Percentiles rank a stretch among this genome's conserved stretches.
Evolutionary conservation across 108 stramenopile genomes (phyloP).

Genomic region (Epipyxis sp.): DNA sequence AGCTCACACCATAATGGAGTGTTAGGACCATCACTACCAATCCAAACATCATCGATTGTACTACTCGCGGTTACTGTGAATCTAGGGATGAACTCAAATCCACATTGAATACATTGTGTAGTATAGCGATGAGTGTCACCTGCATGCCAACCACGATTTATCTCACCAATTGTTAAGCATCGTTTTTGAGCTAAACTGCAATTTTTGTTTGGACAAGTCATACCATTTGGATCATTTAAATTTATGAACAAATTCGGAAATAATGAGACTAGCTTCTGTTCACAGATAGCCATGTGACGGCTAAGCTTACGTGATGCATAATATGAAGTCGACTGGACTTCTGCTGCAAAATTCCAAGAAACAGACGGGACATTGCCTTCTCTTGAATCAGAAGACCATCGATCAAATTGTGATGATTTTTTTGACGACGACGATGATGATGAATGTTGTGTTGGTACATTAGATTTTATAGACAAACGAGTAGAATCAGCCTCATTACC

Average conservation of each 20-base stretch:
- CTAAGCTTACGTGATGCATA: neutral
- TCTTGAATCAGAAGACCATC: neutral
- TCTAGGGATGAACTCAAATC: neutral
- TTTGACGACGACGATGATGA: too few species aligned
- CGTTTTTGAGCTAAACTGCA: neutral
- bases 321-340: too few species aligned
- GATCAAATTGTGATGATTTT: too few species aligned
- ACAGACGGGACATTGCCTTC: neutral
- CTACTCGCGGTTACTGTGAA: conserved; percentile 15
- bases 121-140: conserved; percentile 5
- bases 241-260: conserved; percentile 11
- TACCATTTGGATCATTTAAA: neutral
- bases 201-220: conserved; percentile 10
- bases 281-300: neutral
- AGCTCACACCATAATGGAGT: conserved; percentile 56
- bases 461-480: too few species aligned
- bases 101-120: conserved; percentile 5
- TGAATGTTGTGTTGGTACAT: too few species aligned
- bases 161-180: conserved; percentile 13
- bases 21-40: conserved; percentile 43
- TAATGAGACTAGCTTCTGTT: neutral
- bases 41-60: conserved; percentile 41
- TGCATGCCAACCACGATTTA: neutral
- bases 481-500: too few species aligned
- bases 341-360: neutral